Conservation (phyloP, 2,329 filamentous ascomycete species). For the Dendryphion nanum region DNA sequence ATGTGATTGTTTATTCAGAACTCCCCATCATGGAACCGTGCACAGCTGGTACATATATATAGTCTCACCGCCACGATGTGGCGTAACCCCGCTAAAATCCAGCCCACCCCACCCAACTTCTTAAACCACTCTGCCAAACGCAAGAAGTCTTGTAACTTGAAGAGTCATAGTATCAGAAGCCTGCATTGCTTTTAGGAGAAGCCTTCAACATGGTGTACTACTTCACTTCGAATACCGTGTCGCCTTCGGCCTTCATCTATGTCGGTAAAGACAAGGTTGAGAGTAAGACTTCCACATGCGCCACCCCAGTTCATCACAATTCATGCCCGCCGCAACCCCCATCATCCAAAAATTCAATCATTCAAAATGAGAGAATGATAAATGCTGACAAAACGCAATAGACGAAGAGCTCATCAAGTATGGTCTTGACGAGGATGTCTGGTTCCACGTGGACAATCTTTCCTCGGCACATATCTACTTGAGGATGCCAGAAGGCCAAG, state of each 20-base stretch:
- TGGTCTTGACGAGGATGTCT: slow-evolving; percentile 93
- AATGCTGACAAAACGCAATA: slow-evolving; percentile 48
- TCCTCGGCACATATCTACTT: slow-evolving; percentile 97
- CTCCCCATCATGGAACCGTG: too few species aligned
- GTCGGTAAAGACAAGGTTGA: slow-evolving; percentile 99
- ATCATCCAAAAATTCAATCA: neutral
- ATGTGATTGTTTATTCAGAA: too few species aligned
- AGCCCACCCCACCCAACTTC: neutral
- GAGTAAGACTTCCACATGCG: slow-evolving; percentile 72
- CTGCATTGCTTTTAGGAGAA: too few species aligned
- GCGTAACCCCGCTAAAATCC: neutral
- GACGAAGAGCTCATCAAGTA: slow-evolving; percentile 96
- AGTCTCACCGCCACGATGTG: neutral
- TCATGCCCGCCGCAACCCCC: slow-evolving; percentile 3
- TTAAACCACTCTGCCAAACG: too few species aligned
- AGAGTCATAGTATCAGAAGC: too few species aligned
- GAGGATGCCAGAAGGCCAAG: slow-evolving; percentile 72
- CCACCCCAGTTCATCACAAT: too few species aligned
- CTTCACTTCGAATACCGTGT: slow-evolving; percentile 82
- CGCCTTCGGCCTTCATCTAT: slow-evolving; percentile 84
- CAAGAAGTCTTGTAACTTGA: too few species aligned
- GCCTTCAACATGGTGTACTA: slow-evolving; percentile 79
- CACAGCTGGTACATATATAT: too few species aligned
- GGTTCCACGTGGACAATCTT: slow-evolving; percentile 98
- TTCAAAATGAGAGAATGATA: neutral